Evolutionary conservation across 495 filamentous ascomycete species (phyloP), one percentile per base, ranked within the genome.

Genomic region (Penicillium desertorum): DNA sequence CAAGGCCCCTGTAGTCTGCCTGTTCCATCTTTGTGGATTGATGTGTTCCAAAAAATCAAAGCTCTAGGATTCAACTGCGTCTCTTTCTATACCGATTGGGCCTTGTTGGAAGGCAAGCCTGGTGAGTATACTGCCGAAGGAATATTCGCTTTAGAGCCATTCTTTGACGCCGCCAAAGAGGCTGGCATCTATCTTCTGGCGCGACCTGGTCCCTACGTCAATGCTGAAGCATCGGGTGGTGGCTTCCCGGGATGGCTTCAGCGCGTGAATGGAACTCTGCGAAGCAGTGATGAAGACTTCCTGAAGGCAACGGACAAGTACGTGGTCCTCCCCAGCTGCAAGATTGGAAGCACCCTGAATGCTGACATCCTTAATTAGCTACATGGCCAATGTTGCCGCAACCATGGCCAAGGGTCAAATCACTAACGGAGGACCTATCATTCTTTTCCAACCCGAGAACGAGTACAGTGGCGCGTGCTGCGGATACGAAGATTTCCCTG

Each of bases 31-130:
- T 75, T 92, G 5, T 91, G 82, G 79, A 77, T 87, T 42, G 90
- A 92, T 64, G 67, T 92, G 30, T 85, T 94, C 63, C 84, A 91
- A 62, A 94, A 94, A 70, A 80, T 90, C 70, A 90, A 85, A 68
- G 86, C 88, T 25, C 66, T 90, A 0, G 89, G 89, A 2, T 90
- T 89, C 71, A 91, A 87, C 58, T 75, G 79, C n/a, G 85, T 90
- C 16, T 88, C 85, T 0, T 88, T 92, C 70, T 90, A 91, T 63
- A 71, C 83, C 16, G 79, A 91, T 60, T 93, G 89, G 89, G 87
- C 86, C n/a, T 70, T 92, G n/a, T 64, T 90, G 2, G 89, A 93
- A 70, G 88, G 88, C 29, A 83, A 87, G 55, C 85, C 78, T 2
- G 89, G 87, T 1, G 73, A 82, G 16, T 91, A 89, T 63, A 71